phyloP scores from a whole-genome alignment of 202 grass and related monocot species.

The Carex arenaria region DNA sequence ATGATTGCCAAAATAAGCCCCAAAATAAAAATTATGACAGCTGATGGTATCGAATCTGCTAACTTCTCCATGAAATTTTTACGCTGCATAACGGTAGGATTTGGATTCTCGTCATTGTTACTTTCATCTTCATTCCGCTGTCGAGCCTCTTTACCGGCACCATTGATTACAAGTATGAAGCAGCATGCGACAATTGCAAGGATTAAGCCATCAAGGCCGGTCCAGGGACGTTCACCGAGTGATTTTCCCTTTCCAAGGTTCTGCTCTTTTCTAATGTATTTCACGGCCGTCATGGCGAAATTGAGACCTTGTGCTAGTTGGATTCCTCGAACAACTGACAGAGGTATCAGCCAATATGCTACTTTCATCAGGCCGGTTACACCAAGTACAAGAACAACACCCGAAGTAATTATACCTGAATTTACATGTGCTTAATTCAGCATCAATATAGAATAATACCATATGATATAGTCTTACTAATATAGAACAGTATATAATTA shows the following conservation, averaged over 20 bases:
- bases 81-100: not conserved
- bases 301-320: conserved; percentile 65
- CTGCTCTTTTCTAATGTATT: conserved; percentile 54
- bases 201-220: conserved; percentile 51
- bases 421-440: too few species aligned
- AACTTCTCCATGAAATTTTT: not conserved
- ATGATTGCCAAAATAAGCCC: conserved; percentile 51
- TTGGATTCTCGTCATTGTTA: not conserved
- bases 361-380: conserved; percentile 49
- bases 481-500: too few species aligned
- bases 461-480: not conserved
- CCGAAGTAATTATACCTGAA: conserved; percentile 52
- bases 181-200: conserved; percentile 38
- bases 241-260: conserved; percentile 48
- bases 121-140: not conserved
- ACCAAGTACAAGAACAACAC: conserved; percentile 44
- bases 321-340: conserved; percentile 70
- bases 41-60: conserved; percentile 31
- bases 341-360: conserved; percentile 47
- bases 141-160: conserved; percentile 24
- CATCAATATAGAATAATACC: not conserved
- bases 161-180: conserved; percentile 60
- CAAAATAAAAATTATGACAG: conserved; percentile 53
- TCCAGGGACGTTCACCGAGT: conserved; percentile 23
- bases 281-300: conserved; percentile 60